These are phyloP conservation scores for Penicillium thymicola DNA, from an alignment of 2,329 filamentous ascomycete genomes.

Conservation along the genomic window DNA sequence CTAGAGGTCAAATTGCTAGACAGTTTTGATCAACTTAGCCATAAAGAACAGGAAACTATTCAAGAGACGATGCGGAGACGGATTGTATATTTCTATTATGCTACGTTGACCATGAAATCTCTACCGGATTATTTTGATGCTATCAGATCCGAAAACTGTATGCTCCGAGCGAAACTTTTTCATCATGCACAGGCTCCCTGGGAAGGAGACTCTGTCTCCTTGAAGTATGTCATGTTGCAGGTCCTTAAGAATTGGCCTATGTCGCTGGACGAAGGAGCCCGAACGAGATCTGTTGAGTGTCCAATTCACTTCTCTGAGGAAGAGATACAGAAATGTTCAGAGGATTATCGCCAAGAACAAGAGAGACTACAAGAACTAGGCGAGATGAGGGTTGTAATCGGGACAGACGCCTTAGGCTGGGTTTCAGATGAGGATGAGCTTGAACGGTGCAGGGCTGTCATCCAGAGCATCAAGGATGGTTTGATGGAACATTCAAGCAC, in stretches of 20 bases:
- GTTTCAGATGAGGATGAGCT: slow-evolving; percentile 25
- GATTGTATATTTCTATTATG: slow-evolving; percentile 26
- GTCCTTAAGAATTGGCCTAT: slow-evolving; percentile 23
- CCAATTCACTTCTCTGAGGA: slow-evolving; percentile 22
- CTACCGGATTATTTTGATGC: slow-evolving; percentile 26
- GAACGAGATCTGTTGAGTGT: slow-evolving; percentile 6
- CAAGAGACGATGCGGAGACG: slow-evolving; percentile 22
- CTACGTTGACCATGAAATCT: slow-evolving; percentile 21
- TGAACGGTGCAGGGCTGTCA: slow-evolving; percentile 17
- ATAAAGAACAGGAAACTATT: slow-evolving; percentile 20
- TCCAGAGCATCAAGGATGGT: slow-evolving; percentile 18
- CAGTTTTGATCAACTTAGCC: slow-evolving; percentile 20
- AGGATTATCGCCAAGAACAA: slow-evolving; percentile 16
- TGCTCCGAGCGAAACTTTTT: slow-evolving; percentile 27
- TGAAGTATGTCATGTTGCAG: slow-evolving; percentile 26
- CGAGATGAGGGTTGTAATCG: slow-evolving; percentile 24
- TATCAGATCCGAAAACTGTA: slow-evolving; percentile 15
- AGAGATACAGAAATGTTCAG: slow-evolving; percentile 15
- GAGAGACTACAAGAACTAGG: slow-evolving; percentile 21
- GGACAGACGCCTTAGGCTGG: slow-evolving; percentile 27
- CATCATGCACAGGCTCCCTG: slow-evolving; percentile 22
- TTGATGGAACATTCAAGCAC: slow-evolving; percentile 24
- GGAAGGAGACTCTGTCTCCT: slow-evolving; percentile 28
- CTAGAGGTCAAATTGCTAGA: slow-evolving; percentile 25
- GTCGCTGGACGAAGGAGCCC: slow-evolving; percentile 6